Percentiles rank a stretch among this genome's conserved stretches.
phyloP scores from a whole-genome alignment of 1,284 basidiomycete species.

The Takashimella koratensis region DNA sequence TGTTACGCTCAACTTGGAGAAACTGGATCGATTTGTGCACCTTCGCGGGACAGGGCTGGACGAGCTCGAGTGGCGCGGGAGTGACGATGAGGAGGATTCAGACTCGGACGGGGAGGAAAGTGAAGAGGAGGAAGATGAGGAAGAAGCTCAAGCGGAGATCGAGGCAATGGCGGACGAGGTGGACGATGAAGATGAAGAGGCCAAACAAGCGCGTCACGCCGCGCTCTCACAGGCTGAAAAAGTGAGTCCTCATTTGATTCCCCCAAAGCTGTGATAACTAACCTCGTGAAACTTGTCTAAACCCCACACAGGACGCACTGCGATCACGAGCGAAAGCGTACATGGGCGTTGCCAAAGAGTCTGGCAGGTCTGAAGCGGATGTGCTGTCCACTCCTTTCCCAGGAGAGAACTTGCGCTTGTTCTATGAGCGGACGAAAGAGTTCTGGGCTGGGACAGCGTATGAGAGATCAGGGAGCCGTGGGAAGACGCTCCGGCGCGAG shows the following conservation, averaged over 20 bases:
- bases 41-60: constrained; percentile 65
- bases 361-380: constrained; percentile 65
- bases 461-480: constrained; percentile 58
- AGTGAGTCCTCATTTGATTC: too few species aligned
- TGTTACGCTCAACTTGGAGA: constrained; percentile 70
- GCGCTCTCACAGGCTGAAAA: constrained; percentile 27
- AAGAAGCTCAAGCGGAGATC: constrained; percentile 31
- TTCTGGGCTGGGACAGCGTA: constrained; percentile 77
- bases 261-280: too few species aligned
- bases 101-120: constrained; percentile 57
- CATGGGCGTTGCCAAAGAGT: constrained; percentile 68
- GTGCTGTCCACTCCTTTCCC: constrained; percentile 76
- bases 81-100: constrained; percentile 55
- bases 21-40: constrained; percentile 70
- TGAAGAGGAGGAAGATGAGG: constrained; percentile 49
- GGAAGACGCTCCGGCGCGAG: constrained; percentile 73
- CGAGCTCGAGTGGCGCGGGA: constrained; percentile 59
- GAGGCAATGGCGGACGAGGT: constrained; percentile 33
- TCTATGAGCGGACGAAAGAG: constrained; percentile 76
- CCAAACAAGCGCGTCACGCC: constrained; percentile 19
- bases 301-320: constrained; percentile 54
- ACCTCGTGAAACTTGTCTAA: too few species aligned
- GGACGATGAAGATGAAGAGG: constrained; percentile 31
- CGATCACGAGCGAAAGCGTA: constrained; percentile 64
- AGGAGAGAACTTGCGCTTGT: constrained; percentile 79